A percentile compares a stretch with the other conserved stretches of the same genome.
Conservation (phyloP, 1,284 basidiomycete genomes). For the Taiwanofungus camphoratus region DNA sequence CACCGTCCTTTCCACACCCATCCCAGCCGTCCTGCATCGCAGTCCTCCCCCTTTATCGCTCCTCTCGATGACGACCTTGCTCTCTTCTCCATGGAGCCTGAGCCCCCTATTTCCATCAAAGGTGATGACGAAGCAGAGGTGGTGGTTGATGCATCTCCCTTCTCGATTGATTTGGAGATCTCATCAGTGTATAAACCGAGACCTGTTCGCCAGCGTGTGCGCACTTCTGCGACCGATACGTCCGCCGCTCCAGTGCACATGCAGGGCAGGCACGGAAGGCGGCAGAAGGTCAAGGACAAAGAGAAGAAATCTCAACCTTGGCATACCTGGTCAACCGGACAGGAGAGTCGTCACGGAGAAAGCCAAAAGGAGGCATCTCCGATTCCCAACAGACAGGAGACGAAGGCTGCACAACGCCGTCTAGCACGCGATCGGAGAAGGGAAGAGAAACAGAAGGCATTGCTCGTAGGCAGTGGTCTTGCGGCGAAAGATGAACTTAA, state of each 20-base stretch:
- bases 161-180: slow-evolving; percentile 57
- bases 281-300: slow-evolving; percentile 27
- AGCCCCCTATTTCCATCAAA: slow-evolving; percentile 28
- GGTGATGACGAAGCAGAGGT: slow-evolving; percentile 21
- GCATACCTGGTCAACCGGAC: slow-evolving; percentile 13
- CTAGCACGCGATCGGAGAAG: slow-evolving; percentile 45
- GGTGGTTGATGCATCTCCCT: slow-evolving; percentile 12
- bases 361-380: slow-evolving; percentile 6
- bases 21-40: slow-evolving; percentile 20
- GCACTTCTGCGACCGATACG: slow-evolving; percentile 20
- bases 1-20: slow-evolving; percentile 19
- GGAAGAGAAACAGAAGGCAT: slow-evolving; percentile 28
- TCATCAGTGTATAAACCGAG: slow-evolving; percentile 66
- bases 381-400: slow-evolving; percentile 18
- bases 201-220: slow-evolving; percentile 44
- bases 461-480: background rate
- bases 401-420: slow-evolving; percentile 37
- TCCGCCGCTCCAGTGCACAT: slow-evolving; percentile 20
- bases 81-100: slow-evolving; percentile 46
- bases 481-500: too few relatives aligned
- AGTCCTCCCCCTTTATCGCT: slow-evolving; percentile 25
- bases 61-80: slow-evolving; percentile 30
- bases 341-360: slow-evolving; percentile 2
- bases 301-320: slow-evolving; percentile 24
- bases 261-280: slow-evolving; percentile 33